phyloP scores from a whole-genome alignment of 306 rosid genomes.

The Prunus campanulata region DNA sequence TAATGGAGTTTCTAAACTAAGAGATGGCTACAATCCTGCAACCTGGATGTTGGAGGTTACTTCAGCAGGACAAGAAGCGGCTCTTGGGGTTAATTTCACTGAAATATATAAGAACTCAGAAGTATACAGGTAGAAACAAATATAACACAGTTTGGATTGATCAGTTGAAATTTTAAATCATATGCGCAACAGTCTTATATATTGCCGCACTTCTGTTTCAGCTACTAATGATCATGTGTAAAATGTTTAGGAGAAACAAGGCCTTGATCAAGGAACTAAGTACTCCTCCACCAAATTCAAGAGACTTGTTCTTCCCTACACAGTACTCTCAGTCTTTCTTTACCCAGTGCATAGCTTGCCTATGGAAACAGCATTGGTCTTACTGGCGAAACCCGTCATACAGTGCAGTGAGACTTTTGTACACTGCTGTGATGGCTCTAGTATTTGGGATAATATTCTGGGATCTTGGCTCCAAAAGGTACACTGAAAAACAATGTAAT shows the following conservation, averaged over 20 bases:
- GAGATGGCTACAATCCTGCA: constrained; percentile 68
- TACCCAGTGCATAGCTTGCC: constrained; percentile 63
- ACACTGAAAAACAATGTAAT: not conserved
- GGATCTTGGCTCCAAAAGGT: constrained; percentile 70
- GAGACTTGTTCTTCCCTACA: constrained; percentile 54
- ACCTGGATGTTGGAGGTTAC: constrained; percentile 86
- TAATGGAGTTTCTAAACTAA: constrained; percentile 54
- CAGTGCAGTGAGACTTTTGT: constrained; percentile 56
- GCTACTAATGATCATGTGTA: constrained; percentile 16
- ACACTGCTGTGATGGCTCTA: constrained; percentile 55
- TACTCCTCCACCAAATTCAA: constrained; percentile 51
- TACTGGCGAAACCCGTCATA: constrained; percentile 76
- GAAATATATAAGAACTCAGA: constrained; percentile 60
- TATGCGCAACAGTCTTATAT: not conserved
- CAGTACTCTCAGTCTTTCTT: constrained; percentile 53
- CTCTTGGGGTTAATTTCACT: constrained; percentile 48
- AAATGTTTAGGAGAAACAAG: constrained; percentile 62
- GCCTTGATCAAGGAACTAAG: constrained; percentile 55
- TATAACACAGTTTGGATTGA: no score
- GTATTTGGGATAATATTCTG: constrained; percentile 69
- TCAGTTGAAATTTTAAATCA: not conserved
- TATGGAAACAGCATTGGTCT: constrained; percentile 68
- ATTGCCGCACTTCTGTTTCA: not conserved
- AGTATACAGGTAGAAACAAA: constrained; percentile 34
- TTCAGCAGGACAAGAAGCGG: constrained; percentile 56